These are phyloP conservation scores for Euphorbia pulcherrima DNA, from an alignment of 345 rosid genomes.

Conservation along the genomic window DNA sequence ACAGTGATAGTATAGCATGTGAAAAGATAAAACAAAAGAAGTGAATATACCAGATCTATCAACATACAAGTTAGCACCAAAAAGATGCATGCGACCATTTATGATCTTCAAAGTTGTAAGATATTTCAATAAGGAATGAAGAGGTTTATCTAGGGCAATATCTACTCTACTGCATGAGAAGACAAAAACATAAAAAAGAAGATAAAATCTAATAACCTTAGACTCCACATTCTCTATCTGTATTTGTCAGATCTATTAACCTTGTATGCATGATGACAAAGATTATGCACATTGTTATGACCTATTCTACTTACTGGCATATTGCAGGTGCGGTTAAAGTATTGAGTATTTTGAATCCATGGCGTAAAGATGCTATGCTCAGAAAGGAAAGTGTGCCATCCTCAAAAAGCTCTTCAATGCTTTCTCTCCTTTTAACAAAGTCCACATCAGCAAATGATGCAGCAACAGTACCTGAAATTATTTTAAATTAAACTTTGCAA, in stretches of 20 bases:
- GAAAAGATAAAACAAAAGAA: background rate
- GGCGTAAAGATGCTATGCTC: constrained; percentile 73
- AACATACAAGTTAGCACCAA: background rate
- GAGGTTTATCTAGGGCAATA: background rate
- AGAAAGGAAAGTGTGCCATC: constrained; percentile 87
- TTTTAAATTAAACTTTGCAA: constrained; percentile 6
- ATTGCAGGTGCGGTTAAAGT: constrained; percentile 64
- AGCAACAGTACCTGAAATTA: constrained; percentile 76
- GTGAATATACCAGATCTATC: background rate
- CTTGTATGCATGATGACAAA: background rate
- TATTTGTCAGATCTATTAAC: background rate
- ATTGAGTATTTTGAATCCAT: constrained; percentile 75
- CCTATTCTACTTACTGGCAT: constrained; percentile 42
- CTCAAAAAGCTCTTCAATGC: constrained; percentile 78
- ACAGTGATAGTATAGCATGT: background rate
- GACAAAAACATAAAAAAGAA: background rate
- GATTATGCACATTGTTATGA: background rate
- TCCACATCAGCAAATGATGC: constrained; percentile 90
- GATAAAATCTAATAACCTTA: background rate
- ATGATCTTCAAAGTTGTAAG: background rate
- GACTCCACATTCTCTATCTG: background rate
- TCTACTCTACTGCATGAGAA: background rate
- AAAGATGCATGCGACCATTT: background rate
- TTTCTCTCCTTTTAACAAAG: constrained; percentile 87
- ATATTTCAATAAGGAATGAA: background rate